Conservation (phyloP, 257 asterid species). For the Solanum arcanum region DNA sequence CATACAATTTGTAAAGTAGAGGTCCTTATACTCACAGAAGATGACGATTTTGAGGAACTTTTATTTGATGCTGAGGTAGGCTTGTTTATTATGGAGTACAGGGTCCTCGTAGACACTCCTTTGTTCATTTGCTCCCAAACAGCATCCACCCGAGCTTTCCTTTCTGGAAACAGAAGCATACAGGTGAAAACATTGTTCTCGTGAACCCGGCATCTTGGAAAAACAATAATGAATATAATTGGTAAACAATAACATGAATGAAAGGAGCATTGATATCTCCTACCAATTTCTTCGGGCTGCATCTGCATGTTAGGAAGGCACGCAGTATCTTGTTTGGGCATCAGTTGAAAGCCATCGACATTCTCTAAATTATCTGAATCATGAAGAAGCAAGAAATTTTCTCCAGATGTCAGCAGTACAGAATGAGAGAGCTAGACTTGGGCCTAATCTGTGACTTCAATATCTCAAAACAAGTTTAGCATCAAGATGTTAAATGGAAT, state of each 20-base stretch:
- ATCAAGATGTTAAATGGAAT: not conserved
- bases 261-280: not conserved
- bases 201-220: not conserved
- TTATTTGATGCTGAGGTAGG: constrained; percentile 23
- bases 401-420: not conserved
- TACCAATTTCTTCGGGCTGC: constrained; percentile 21
- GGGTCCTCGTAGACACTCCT: constrained; percentile 58
- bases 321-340: constrained; percentile 9
- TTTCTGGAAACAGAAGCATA: constrained; percentile 34
- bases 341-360: constrained; percentile 5
- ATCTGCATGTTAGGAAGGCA: constrained; percentile 1
- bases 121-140: constrained; percentile 92
- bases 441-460: not conserved
- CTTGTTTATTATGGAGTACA: constrained; percentile 39
- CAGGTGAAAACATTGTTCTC: not conserved
- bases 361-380: constrained; percentile 1
- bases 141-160: constrained; percentile 77
- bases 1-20: constrained; percentile 1
- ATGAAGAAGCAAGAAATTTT: not conserved
- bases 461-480: not conserved
- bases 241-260: not conserved
- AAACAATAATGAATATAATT: not conserved
- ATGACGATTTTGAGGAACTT: constrained; percentile 27
- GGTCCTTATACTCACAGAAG: constrained; percentile 23
- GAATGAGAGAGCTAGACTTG: not conserved